Evolutionary conservation across 2,329 filamentous ascomycete genomes (phyloP), one percentile per base, ranked within the genome.

Genomic region (Claviceps cyperi): DNA sequence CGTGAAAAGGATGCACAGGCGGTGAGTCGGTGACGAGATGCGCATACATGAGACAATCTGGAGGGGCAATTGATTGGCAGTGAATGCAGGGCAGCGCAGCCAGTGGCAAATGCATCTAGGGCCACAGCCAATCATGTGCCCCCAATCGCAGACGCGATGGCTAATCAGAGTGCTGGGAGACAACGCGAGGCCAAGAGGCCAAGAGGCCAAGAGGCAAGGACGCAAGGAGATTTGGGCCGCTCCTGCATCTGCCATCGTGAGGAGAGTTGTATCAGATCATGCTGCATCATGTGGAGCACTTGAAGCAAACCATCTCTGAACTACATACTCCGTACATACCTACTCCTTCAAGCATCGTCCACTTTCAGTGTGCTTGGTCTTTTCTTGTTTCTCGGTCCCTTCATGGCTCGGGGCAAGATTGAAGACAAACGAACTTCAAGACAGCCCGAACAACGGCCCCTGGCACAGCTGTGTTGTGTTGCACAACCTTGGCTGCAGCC

Each of bases 111-210:
- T 32, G 28, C 28, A 32, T 32, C 3, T 11, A 32, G 9, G 28
- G 9, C 28, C 28, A 11, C 28, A 11, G 9, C 28, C 28, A 32
- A 32, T 32, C 28, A 32, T 11, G 28, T 32, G 28, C 9, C 9
- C 9, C 28, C 37, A 38, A 17, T 15, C 9, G 37, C 37, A 8
- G 21, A 8, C 15, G 22, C 24, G 19, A 17, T 11, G 40, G 22
- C 50, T 46, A 51, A 51, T 51, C 50, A 51, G 45, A 21, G n/a
- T 14, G 35, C 5, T n/a, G 45, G 17, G 4, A 32, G 15, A 8
- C 41, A 43, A 43, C 22, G 41, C 22, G 41, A 43, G 22, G 22
- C 41, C 22, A 14, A 22, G 24, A 22, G 24, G 24, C n/a, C n/a
- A n/a, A n/a, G 41, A 43, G 22, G 22, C 41, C 22, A 14, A 22